Evolutionary conservation across 2,329 filamentous ascomycete genomes (phyloP).

Genomic region (Monilinia fructicola): DNA sequence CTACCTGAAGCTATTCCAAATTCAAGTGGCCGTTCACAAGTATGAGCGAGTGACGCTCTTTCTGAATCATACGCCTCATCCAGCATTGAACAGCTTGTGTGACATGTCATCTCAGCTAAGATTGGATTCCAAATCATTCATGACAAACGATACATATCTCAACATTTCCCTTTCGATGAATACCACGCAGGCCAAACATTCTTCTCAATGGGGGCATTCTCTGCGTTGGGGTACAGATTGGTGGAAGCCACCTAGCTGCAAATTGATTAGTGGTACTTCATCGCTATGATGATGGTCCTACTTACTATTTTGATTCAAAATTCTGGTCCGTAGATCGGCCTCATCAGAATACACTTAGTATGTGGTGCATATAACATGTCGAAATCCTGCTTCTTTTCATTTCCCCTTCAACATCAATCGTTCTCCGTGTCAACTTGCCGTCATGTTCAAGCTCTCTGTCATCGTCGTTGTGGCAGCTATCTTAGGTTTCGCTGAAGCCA

Average conservation of each 20-base stretch:
- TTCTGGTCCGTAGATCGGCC: background rate
- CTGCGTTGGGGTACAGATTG: background rate
- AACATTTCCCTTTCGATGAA: background rate
- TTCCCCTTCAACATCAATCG: background rate
- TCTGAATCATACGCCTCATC: background rate
- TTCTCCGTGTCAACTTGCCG: background rate
- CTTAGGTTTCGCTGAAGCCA: slow-evolving; percentile 17
- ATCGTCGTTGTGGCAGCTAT: background rate
- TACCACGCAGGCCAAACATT: background rate
- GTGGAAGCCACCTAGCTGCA: background rate
- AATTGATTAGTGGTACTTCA: background rate
- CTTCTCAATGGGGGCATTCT: background rate
- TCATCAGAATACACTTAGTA: background rate
- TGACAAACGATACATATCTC: background rate
- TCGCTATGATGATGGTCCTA: background rate
- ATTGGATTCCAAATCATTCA: background rate
- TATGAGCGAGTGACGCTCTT: background rate
- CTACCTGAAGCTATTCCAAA: background rate
- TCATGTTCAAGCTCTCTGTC: slow-evolving; percentile 14
- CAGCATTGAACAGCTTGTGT: background rate
- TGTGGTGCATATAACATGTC: background rate
- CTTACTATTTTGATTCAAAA: background rate
- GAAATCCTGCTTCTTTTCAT: background rate
- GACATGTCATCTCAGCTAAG: background rate
- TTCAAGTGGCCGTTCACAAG: background rate